These are phyloP conservation scores for Arabidopsis hybrid DNA, from an alignment of 441 rosid species.

Conservation along the genomic window DNA sequence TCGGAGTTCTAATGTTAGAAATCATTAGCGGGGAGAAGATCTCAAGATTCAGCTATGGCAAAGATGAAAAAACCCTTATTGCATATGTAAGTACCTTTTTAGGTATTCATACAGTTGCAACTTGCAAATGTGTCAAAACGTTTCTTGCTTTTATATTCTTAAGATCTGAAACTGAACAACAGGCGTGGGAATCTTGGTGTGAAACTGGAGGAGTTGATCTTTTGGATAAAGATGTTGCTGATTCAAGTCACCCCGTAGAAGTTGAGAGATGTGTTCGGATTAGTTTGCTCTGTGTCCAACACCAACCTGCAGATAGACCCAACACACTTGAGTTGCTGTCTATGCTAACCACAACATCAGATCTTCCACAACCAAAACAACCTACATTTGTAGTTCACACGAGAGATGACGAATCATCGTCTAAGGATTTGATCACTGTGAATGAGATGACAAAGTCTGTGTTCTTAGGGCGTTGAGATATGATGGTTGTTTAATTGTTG, in stretches of 20 bases:
- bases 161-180: background rate
- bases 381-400: constrained; percentile 28
- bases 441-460: constrained; percentile 26
- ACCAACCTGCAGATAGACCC: constrained; percentile 27
- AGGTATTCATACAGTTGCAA: background rate
- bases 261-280: constrained; percentile 35
- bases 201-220: constrained; percentile 8
- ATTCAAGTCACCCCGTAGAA: background rate
- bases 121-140: background rate
- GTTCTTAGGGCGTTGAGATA: constrained; percentile 14
- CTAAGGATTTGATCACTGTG: constrained; percentile 1
- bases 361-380: constrained; percentile 34
- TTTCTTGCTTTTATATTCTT: background rate
- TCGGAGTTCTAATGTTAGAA: constrained; percentile 59
- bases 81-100: constrained; percentile 50
- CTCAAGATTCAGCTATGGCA: constrained; percentile 41
- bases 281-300: constrained; percentile 35
- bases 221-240: constrained; percentile 11
- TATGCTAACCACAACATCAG: constrained; percentile 35
- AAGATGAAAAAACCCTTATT: constrained; percentile 47
- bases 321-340: constrained; percentile 14
- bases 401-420: background rate
- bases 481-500: background rate
- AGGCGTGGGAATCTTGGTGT: constrained; percentile 30
- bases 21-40: constrained; percentile 60